These are phyloP conservation scores for Mortierella antarctica DNA, from an alignment of 192 early-diverging fungal species.

Conservation along the genomic window DNA sequence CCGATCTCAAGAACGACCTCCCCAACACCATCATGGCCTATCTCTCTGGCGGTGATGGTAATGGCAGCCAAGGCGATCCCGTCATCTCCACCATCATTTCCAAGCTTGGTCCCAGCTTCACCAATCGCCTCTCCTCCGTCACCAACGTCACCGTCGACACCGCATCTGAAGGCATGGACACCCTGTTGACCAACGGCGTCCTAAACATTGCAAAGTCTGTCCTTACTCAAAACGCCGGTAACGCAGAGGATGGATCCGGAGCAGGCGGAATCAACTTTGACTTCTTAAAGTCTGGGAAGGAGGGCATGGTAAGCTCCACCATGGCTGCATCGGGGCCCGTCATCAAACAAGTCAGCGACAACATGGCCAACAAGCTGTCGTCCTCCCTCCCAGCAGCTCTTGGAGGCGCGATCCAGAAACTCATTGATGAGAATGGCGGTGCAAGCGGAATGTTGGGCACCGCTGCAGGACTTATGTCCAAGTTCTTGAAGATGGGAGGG, in stretches of 20 bases:
- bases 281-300: constrained; percentile 33
- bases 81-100: constrained; percentile 23
- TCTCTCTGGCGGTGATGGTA: constrained; percentile 19
- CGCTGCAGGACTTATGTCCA: constrained; percentile 41
- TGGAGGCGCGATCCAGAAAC: constrained; percentile 22
- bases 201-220: constrained; percentile 45
- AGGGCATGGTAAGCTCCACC: constrained; percentile 31
- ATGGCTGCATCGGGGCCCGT: constrained; percentile 31
- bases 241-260: neutral
- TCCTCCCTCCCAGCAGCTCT: constrained; percentile 17
- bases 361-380: constrained; percentile 33
- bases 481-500: constrained; percentile 7
- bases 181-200: constrained; percentile 36
- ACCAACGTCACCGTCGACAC: constrained; percentile 32
- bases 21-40: constrained; percentile 34
- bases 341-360: constrained; percentile 45
- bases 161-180: constrained; percentile 44
- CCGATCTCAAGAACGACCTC: constrained; percentile 32
- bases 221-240: constrained; percentile 5
- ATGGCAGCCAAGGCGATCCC: constrained; percentile 14
- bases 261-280: constrained; percentile 38
- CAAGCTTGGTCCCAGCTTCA: constrained; percentile 31
- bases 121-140: constrained; percentile 13
- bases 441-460: constrained; percentile 25
- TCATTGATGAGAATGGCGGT: constrained; percentile 30